Conservation (phyloP, 2,329 filamentous ascomycete genomes). For the Fusarium concolor region DNA sequence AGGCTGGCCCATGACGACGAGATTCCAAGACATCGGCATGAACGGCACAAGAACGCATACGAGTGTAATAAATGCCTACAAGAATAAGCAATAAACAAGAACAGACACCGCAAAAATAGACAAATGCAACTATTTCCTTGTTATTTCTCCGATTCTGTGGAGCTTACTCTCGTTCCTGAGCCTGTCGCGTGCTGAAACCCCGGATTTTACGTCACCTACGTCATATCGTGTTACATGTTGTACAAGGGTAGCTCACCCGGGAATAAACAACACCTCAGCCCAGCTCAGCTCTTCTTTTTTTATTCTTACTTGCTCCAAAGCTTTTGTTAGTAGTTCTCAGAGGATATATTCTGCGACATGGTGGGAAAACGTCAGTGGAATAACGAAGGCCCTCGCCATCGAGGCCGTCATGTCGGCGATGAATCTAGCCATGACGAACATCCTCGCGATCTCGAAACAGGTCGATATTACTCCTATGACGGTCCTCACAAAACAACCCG, state of each 20-base stretch:
- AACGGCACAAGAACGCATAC: constrained; percentile 11
- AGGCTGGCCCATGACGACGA: constrained; percentile 21
- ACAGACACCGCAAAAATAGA: constrained; percentile 12
- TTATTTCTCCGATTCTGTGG: constrained; percentile 23
- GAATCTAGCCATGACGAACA: constrained; percentile 25
- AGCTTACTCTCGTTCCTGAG: constrained; percentile 10
- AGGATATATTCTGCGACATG: constrained; percentile 12
- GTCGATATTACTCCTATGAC: constrained; percentile 14
- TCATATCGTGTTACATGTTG: constrained; percentile 18
- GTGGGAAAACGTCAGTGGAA: constrained; percentile 40
- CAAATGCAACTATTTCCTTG: constrained; percentile 22
- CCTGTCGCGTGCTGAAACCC: constrained; percentile 32
- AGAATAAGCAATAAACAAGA: constrained; percentile 1
- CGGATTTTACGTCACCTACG: constrained; percentile 34
- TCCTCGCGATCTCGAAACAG: constrained; percentile 42
- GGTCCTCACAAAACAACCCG: constrained; percentile 4
- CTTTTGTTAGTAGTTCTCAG: not conserved
- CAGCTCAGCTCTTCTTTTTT: not conserved
- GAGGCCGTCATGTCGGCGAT: constrained; percentile 17
- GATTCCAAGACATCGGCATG: constrained; percentile 14
- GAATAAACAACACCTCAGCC: constrained; percentile 20
- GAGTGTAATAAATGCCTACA: not conserved
- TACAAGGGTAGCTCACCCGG: constrained; percentile 8
- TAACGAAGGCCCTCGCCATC: constrained; percentile 13
- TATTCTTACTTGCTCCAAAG: no score